Percentiles rank a stretch among this genome's conserved stretches.
phyloP scores from a whole-genome alignment of 768 basidiomycete species.

The Goffeauzyma gilvescens region DNA sequence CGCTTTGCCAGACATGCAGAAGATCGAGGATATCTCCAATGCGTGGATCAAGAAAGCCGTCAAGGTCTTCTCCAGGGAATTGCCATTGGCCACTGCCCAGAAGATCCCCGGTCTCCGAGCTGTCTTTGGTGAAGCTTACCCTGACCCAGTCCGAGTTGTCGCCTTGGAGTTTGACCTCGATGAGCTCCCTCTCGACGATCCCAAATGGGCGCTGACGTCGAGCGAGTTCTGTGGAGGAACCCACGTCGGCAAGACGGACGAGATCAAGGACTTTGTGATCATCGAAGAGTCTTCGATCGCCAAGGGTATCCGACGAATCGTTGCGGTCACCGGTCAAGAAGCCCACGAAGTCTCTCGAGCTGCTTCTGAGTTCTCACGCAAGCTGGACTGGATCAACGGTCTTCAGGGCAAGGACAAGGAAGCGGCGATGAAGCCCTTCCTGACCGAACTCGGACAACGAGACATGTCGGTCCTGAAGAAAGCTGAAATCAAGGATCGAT shows the following conservation, averaged over 20 bases:
- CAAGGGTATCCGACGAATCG: conserved; percentile 86
- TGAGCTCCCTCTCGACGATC: conserved; percentile 69
- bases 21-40: conserved; percentile 64
- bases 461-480: conserved; percentile 77
- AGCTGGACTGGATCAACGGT: conserved; percentile 45
- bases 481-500: conserved; percentile 54
- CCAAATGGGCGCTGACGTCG: conserved; percentile 76
- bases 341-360: conserved; percentile 59
- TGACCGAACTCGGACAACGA: conserved; percentile 55
- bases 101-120: conserved; percentile 86
- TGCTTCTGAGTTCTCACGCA: conserved; percentile 45
- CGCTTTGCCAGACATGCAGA: conserved; percentile 49
- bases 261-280: conserved; percentile 90
- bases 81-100: conserved; percentile 55
- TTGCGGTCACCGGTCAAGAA: conserved; percentile 85
- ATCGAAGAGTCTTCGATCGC: conserved; percentile 93
- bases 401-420: conserved; percentile 66
- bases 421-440: conserved; percentile 57
- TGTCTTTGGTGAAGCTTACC: conserved; percentile 94
- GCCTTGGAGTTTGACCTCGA: conserved; percentile 72
- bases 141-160: conserved; percentile 91
- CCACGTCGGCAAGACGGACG: conserved; percentile 87
- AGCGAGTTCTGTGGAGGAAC: conserved; percentile 98
- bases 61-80: conserved; percentile 68
- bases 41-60: conserved; percentile 85